Evolutionary conservation across 768 basidiomycete species (phyloP).

Genomic region (Leucocoprinus birnbaumii): DNA sequence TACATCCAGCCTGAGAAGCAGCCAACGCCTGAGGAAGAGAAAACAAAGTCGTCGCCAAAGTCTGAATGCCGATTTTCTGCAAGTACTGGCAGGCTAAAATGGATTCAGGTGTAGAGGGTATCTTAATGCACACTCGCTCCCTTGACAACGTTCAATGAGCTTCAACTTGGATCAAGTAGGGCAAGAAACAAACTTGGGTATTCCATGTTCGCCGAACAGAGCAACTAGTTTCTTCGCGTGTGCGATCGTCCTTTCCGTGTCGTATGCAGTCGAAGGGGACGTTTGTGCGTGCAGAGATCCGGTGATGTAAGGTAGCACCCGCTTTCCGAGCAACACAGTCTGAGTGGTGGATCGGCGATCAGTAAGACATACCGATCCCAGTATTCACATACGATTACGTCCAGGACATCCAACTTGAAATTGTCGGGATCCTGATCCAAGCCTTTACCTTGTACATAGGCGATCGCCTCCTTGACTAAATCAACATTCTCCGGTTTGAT

Average conservation of each 20-base stretch:
- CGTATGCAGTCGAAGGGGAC: slow-evolving; percentile 38
- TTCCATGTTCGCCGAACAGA: slow-evolving; percentile 39
- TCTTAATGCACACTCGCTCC: slow-evolving; percentile 55
- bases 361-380: not conserved
- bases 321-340: slow-evolving; percentile 43
- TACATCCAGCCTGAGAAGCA: slow-evolving; percentile 49
- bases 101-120: slow-evolving; percentile 52
- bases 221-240: slow-evolving; percentile 40
- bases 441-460: slow-evolving; percentile 20
- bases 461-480: slow-evolving; percentile 30
- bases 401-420: slow-evolving; percentile 31
- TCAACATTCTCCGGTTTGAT: slow-evolving; percentile 25
- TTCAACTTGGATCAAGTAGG: not conserved
- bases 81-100: slow-evolving; percentile 47
- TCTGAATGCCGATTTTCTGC: slow-evolving; percentile 42
- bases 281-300: slow-evolving; percentile 45
- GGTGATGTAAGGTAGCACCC: slow-evolving; percentile 36
- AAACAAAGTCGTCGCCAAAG: slow-evolving; percentile 54
- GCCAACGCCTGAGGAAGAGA: slow-evolving; percentile 53
- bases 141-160: slow-evolving; percentile 18
- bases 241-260: slow-evolving; percentile 36
- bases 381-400: slow-evolving; percentile 31
- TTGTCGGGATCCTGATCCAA: slow-evolving; percentile 15
- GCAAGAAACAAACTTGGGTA: slow-evolving; percentile 29
- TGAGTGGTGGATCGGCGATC: slow-evolving; percentile 15